A percentile compares a stretch with the other conserved stretches of the same genome.
Evolutionary conservation across 176 grass and related monocot species (phyloP).

Genomic region (Aegilops tauschii): DNA sequence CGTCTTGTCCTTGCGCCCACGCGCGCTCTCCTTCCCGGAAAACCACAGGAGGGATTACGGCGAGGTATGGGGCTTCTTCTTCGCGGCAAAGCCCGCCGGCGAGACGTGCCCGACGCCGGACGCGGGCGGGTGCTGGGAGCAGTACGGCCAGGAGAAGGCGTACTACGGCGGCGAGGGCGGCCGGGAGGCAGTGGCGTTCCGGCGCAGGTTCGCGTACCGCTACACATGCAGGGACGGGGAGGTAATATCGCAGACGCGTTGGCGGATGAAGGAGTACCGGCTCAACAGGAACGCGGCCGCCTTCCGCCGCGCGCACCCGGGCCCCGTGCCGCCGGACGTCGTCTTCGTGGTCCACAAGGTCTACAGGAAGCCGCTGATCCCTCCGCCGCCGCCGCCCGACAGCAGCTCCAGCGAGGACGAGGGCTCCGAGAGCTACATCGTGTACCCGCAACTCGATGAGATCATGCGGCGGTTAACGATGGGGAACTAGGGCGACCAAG

Average conservation of each 20-base stretch:
- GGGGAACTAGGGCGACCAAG: neutral
- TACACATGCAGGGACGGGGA: neutral
- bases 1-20: neutral
- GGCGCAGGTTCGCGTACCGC: neutral
- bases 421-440: neutral
- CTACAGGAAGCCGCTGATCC: neutral
- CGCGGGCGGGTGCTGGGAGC: neutral
- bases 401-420: neutral
- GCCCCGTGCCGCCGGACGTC: neutral
- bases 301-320: neutral
- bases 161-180: neutral
- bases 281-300: neutral
- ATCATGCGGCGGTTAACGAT: neutral
- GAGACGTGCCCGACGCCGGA: neutral
- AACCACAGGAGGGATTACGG: too few species aligned
- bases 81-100: neutral
- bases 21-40: too few species aligned
- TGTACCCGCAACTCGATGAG: neutral
- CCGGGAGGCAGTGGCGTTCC: neutral
- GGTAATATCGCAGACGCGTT: neutral
- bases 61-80: neutral
- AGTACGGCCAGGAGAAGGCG: neutral
- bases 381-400: neutral
- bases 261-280: slow-evolving; percentile 14
- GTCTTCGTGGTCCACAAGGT: neutral